Base-by-base conservation (phyloP, 2,329 filamentous ascomycete genomes). In the Boeremia exigua region DNA sequence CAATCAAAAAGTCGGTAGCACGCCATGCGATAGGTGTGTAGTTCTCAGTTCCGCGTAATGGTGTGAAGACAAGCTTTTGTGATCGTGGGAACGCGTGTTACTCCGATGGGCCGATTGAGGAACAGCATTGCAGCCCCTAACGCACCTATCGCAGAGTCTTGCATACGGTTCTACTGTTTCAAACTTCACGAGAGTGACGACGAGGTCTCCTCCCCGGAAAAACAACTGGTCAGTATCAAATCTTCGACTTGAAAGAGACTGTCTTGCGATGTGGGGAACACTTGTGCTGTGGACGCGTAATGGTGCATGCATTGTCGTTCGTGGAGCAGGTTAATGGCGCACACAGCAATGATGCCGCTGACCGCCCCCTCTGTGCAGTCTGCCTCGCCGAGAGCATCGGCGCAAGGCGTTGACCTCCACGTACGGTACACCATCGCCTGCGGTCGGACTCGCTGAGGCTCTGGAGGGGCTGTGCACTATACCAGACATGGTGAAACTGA, bases 401-500 rank as follows among this genome's bases (percentile, higher is more conserved):
- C 19, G 42, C 42, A 42, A 34, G 47, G 47, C 46, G 42, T 42
- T 45, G 40, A 40, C 32, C 34, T 12, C 15, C 14, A 11, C 40
- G 46, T 12, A 39, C 23, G 27, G 45, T 27, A 17, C 6, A 23
- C 19, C 19, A 23, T 2, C 19, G 19, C 46, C 28, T 48, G 23
- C 52, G 53, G 46, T 46, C 46, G 53, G 53, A 49, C 29, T 36
- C 27, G 5, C 6, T 33, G 29, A 32, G 7, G 32, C 37, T 39
- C 6, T 17, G 23, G 34, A 46, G 39, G 50, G 52, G 52, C 53
- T 55, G 53, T 55, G 53, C 53, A 40, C 34, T 8, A 25, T 38
- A 23, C 44, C 39, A 48, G 32, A 50, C 40, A 42, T 28, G 12
- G 40, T 55, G 53, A 55, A 55, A 55, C 53, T 42, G 40, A 23